phyloP scores from a whole-genome alignment of 805 yeast genomes.

The Wickerhamomyces sydowiorum region DNA sequence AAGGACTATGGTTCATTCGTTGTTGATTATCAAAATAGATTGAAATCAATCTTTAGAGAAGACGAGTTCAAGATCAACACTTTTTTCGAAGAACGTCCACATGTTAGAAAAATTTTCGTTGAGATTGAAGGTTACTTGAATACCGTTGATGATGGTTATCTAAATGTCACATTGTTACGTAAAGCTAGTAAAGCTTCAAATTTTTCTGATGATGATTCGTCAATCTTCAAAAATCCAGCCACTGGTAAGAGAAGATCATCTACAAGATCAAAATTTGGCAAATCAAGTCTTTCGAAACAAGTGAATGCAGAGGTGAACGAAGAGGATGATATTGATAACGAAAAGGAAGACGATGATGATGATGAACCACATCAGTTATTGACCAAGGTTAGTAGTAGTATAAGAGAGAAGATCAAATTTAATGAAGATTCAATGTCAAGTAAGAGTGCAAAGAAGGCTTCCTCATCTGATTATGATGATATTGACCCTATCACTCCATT shows the following conservation, averaged over 20 bases:
- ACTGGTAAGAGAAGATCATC: slow-evolving; percentile 7
- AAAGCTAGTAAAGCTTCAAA: slow-evolving; percentile 33
- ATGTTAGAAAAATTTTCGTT: slow-evolving; percentile 29
- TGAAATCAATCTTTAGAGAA: slow-evolving; percentile 16
- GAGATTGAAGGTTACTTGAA: slow-evolving; percentile 51
- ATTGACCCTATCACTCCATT: slow-evolving; percentile 18
- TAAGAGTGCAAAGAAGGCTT: slow-evolving; percentile 4
- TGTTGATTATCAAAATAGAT: slow-evolving; percentile 18
- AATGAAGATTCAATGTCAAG: slow-evolving; percentile 15
- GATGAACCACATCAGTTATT: slow-evolving; percentile 1
- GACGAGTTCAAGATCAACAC: slow-evolving; percentile 18
- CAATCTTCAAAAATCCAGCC: slow-evolving; percentile 8
- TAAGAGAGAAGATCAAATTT: slow-evolving; percentile 7
- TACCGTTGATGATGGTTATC: slow-evolving; percentile 60
- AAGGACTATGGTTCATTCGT: slow-evolving; percentile 23
- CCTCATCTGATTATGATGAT: slow-evolving; percentile 8
- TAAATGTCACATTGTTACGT: slow-evolving; percentile 49
- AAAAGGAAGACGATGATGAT: slow-evolving; percentile 19
- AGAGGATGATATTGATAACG: slow-evolving; percentile 4
- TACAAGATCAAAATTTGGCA: slow-evolving; percentile 11
- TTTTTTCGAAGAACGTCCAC: slow-evolving; percentile 22
- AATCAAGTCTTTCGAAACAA: slow-evolving; percentile 20
- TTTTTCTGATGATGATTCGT: not conserved
- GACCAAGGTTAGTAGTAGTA: not conserved
- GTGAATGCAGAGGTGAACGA: slow-evolving; percentile 5